phyloP scores from a whole-genome alignment of 306 rosid genomes.

The Acacia melanoxylon region DNA sequence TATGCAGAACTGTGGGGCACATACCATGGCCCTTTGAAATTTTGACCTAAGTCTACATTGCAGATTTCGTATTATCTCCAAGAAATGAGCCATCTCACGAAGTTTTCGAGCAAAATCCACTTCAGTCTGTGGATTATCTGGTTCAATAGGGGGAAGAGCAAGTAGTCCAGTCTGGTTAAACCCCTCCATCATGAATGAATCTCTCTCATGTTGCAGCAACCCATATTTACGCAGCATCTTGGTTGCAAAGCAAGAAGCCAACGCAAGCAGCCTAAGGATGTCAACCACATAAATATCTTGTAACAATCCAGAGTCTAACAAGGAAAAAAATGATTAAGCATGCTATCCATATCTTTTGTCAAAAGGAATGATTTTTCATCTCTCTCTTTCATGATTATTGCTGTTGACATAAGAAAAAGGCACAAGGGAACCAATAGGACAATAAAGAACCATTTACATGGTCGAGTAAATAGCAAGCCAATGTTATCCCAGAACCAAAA shows the following conservation, averaged over 20 bases:
- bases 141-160: slow-evolving; percentile 60
- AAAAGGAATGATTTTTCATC: background rate
- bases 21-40: slow-evolving; percentile 77
- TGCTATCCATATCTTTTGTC: slow-evolving; percentile 12
- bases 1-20: slow-evolving; percentile 32
- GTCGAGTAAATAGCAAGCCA: slow-evolving; percentile 18
- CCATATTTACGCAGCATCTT: slow-evolving; percentile 88
- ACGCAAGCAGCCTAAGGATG: slow-evolving; percentile 75
- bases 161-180: slow-evolving; percentile 43
- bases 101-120: slow-evolving; percentile 63
- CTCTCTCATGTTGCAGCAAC: slow-evolving; percentile 53
- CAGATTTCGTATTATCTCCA: slow-evolving; percentile 89
- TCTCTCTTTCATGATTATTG: slow-evolving; percentile 7
- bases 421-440: slow-evolving; percentile 24
- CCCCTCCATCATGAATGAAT: slow-evolving; percentile 40
- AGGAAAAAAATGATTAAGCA: background rate
- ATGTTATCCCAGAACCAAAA: background rate
- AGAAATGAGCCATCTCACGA: slow-evolving; percentile 82
- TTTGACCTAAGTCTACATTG: slow-evolving; percentile 68
- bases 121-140: slow-evolving; percentile 46
- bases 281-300: slow-evolving; percentile 28
- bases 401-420: slow-evolving; percentile 10
- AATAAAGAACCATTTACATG: slow-evolving; percentile 4
- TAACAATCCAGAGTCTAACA: slow-evolving; percentile 19
- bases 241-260: slow-evolving; percentile 79